These are phyloP conservation scores for Kandelia obovata DNA, from an alignment of 345 rosid genomes.

Conservation along the genomic window DNA sequence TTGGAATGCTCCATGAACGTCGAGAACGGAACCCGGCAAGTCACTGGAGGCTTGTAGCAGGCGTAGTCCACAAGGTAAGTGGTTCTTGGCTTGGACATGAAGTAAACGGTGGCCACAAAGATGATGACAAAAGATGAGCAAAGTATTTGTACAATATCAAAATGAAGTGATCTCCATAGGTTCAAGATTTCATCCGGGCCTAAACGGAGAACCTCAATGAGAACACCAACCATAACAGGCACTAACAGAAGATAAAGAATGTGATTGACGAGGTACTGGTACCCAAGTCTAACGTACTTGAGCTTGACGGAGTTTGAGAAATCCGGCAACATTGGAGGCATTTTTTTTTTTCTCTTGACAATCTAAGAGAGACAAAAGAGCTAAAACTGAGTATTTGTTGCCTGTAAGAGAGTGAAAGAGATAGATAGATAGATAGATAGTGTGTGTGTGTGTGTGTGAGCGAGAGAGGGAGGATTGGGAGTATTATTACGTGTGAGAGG, in stretches of 20 bases:
- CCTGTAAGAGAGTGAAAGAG: too few relatives aligned
- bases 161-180: slow-evolving; percentile 23
- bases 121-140: slow-evolving; percentile 19
- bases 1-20: slow-evolving; percentile 44
- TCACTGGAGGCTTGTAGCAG: slow-evolving; percentile 50
- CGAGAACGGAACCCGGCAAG: slow-evolving; percentile 44
- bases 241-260: slow-evolving; percentile 21
- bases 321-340: slow-evolving; percentile 26
- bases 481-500: background rate
- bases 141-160: slow-evolving; percentile 22
- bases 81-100: slow-evolving; percentile 32
- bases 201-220: slow-evolving; percentile 17
- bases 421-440: too few relatives aligned
- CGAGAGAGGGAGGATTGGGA: background rate
- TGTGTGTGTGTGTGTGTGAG: too few relatives aligned
- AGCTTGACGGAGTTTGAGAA: slow-evolving; percentile 25
- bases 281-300: slow-evolving; percentile 28
- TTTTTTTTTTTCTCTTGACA: background rate
- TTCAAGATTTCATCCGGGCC: slow-evolving; percentile 24
- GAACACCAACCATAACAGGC: slow-evolving; percentile 16
- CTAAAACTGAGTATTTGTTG: too few relatives aligned
- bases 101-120: slow-evolving; percentile 20
- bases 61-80: slow-evolving; percentile 54
- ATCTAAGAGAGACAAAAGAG: too few relatives aligned
- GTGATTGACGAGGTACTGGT: slow-evolving; percentile 31